Evolutionary conservation across 805 yeast genomes (phyloP).

Genomic region (Lachancea mirantina): DNA sequence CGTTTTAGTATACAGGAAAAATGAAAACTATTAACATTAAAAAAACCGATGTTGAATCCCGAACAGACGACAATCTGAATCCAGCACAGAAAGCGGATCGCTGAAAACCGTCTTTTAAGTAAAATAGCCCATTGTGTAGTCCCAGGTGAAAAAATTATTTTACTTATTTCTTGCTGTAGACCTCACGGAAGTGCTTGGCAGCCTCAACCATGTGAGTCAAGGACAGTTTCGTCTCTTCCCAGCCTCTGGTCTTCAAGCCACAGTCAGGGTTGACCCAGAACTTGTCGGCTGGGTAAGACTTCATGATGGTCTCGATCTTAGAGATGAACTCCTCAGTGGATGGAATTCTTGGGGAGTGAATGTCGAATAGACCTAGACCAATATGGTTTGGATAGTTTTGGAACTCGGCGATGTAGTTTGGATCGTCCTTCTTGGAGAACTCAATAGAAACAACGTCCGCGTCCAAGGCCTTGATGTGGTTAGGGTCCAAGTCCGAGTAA

Average conservation of each 20-base stretch:
- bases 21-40: slow-evolving; percentile 10
- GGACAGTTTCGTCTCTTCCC: slow-evolving; percentile 95
- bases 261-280: slow-evolving; percentile 99
- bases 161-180: slow-evolving; percentile 32
- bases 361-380: slow-evolving; percentile 98
- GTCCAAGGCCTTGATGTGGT: slow-evolving; percentile 98
- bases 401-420: slow-evolving; percentile 96
- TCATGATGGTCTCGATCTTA: slow-evolving; percentile 89
- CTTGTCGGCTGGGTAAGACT: slow-evolving; percentile 95
- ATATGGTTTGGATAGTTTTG: slow-evolving; percentile 98
- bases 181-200: slow-evolving; percentile 87
- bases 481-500: slow-evolving; percentile 99
- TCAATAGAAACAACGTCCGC: slow-evolving; percentile 99
- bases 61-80: slow-evolving; percentile 3
- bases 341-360: slow-evolving; percentile 99
- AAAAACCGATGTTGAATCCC: slow-evolving; percentile 31
- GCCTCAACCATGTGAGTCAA: slow-evolving; percentile 99
- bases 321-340: slow-evolving; percentile 92
- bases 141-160: slow-evolving; percentile 3
- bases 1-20: slow-evolving; percentile 26
- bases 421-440: slow-evolving; percentile 99
- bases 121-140: slow-evolving; percentile 6
- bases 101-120: slow-evolving; percentile 3
- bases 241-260: slow-evolving; percentile 99
- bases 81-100: slow-evolving; percentile 6